Evolutionary conservation across 2,329 filamentous ascomycete genomes (phyloP), one percentile per base, ranked within the genome.

Genomic region (Periconia sp.): DNA sequence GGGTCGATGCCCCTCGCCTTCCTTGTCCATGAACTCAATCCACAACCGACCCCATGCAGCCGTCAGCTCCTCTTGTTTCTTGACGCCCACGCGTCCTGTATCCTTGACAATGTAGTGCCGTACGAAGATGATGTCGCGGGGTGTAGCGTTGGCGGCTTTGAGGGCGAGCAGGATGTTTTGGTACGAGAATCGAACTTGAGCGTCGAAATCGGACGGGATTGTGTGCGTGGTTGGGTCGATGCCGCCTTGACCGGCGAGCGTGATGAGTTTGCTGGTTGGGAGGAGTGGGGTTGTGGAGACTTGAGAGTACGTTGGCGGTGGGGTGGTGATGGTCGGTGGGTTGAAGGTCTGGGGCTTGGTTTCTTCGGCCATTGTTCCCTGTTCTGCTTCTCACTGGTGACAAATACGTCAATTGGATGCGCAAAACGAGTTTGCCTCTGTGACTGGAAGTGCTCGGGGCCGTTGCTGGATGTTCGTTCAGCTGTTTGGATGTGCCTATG

Each of bases 101-200:
- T 69, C 59, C n/a, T 65, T 68, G 18, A 74, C 70, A 37, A 74
- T 70, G 41, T 73, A 73, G 31, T 73, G 71, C 31, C 66, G 59
- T 23, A 73, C 70, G 43, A 66, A 63, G 1, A 70, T 53, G 40
- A 74, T 73, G 41, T 74, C 70, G 35, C 70, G 56, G 3, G 70
- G 71, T 33, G 64, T 71, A 8, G 70, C 70, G 27, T 64, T 62
- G 13, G 60, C 66, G 1, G 67, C 68, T 33, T 63, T 62, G 15
- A 73, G 50, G 41, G 58, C 63, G 18, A 60, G 61, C 20, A 53
- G 48, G 8, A 74, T 61, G 19, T 61, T 64, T 19, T 63, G 49
- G 45, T 73, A 72, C 6, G 71, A 64, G 35, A 58, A 53, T 35
- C 57, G 59, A n/a, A 66, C 68, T 53, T 74, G 71, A 23, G 54